phyloP scores from a whole-genome alignment of 805 yeast genomes.

The Starmerella gropengiesseri region DNA sequence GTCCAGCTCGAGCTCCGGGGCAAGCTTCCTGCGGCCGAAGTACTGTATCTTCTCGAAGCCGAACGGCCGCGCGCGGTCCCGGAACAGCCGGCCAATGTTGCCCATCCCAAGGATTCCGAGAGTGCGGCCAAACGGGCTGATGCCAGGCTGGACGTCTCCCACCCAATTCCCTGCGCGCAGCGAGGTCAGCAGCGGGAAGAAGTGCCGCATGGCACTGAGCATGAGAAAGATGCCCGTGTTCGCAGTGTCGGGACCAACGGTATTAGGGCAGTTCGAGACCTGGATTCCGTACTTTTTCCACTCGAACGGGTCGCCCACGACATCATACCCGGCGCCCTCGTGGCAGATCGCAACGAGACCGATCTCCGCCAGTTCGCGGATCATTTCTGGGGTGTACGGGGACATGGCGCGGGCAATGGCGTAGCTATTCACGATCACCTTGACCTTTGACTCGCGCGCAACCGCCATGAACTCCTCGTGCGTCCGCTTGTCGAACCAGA shows the following conservation, averaged over 20 bases:
- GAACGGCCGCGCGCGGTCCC: slow-evolving; percentile 40
- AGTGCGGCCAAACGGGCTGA: slow-evolving; percentile 38
- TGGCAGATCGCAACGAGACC: slow-evolving; percentile 35
- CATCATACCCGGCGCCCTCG: slow-evolving; percentile 50
- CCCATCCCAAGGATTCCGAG: slow-evolving; percentile 55
- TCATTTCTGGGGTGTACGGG: slow-evolving; percentile 18
- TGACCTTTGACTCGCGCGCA: slow-evolving; percentile 10
- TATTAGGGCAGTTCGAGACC: slow-evolving; percentile 41
- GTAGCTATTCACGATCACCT: slow-evolving; percentile 19
- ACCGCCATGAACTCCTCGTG: slow-evolving; percentile 16
- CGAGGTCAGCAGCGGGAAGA: slow-evolving; percentile 33
- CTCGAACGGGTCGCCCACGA: slow-evolving; percentile 35
- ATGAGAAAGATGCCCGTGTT: slow-evolving; percentile 42
- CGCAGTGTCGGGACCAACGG: slow-evolving; percentile 46
- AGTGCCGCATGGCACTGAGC: slow-evolving; percentile 42
- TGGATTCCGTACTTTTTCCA: slow-evolving; percentile 37
- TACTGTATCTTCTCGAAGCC: slow-evolving; percentile 41
- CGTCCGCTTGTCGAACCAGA: slow-evolving; percentile 6
- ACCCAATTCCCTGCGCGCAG: slow-evolving; percentile 40
- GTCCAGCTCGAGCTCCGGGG: slow-evolving; percentile 37
- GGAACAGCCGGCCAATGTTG: slow-evolving; percentile 46
- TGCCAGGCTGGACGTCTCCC: slow-evolving; percentile 36
- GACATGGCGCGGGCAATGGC: slow-evolving; percentile 17
- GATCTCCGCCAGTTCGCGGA: slow-evolving; percentile 8
- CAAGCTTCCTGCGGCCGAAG: slow-evolving; percentile 38